Base-by-base conservation (phyloP, 345 rosid genomes). In the Rhodamnia rubescens region DNA sequence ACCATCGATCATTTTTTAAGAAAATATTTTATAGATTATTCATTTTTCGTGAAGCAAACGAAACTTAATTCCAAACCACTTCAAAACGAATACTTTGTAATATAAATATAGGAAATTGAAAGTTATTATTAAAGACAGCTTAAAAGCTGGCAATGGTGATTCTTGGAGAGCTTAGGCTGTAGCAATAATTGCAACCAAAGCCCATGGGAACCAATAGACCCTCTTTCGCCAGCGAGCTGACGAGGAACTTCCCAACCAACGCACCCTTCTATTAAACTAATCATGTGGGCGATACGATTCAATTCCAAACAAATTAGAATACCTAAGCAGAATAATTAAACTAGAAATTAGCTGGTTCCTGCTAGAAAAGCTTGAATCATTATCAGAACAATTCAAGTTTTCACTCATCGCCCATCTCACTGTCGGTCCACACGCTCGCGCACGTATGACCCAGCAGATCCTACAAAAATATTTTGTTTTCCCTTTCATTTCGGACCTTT, bases 291-390 rank as follows among this genome's bases (percentile, higher is more conserved):
- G 22, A 10, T 9, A 69, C 26, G 7, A 18, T 36, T 2, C 47
- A 18, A 36, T 8, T 69, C 26, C 26, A 0, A 18, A 18, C 78
- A 69, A 32, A 21, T 36, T 36, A 40, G 47, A 36, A 15, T 61
- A 27, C 74, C 47, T 44, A 18, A 26, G 61, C 64, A 58, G 58
- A 85, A 83, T 88, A 86, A 84, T 85, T 24, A 36, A 69, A 18
- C 47, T 47, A 36, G 1, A 82, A 49, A 64, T 88, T 88, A 84
- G 89, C 85, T 88, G 88, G 82, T 84, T 26, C 44, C 81, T 0
- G 85, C 53, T 21, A 55, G 82, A 61, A 61, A 83, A 83, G 56
- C 84, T 85, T 7, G 20, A 7, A 27, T 84, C 44, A 13, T 44
- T 26, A 75, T 18, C 13, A 36, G 80, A 36, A 18, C 8, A 36